A percentile compares a stretch with the other conserved stretches of the same genome.
Evolutionary conservation across 768 basidiomycete species (phyloP).

Genomic region (Dendrothele bispora): DNA sequence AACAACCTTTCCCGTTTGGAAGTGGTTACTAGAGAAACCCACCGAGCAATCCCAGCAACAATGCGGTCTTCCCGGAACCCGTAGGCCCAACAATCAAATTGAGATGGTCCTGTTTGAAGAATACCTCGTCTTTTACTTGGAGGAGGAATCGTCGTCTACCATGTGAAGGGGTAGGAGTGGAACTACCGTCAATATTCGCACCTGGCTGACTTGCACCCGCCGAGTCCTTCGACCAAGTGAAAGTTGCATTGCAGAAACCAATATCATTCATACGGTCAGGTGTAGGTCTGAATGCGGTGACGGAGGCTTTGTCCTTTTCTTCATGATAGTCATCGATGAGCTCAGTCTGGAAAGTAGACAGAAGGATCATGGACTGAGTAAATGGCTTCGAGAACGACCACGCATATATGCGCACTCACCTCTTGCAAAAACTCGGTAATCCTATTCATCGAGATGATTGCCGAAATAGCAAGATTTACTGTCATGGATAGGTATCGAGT

Average conservation of each 20-base stretch:
- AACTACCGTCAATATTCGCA: neutral
- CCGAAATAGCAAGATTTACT: neutral
- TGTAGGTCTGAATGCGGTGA: too few species aligned
- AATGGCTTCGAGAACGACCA: neutral
- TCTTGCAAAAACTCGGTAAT: neutral
- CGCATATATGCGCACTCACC: neutral
- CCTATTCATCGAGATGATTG: neutral
- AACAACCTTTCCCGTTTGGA: neutral
- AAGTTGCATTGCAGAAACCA: constrained; percentile 2
- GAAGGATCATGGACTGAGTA: too few species aligned
- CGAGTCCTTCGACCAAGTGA: constrained; percentile 1
- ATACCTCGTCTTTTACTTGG: constrained; percentile 37
- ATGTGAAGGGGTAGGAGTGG: neutral
- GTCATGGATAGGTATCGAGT: constrained; percentile 16
- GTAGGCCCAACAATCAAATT: constrained; percentile 46
- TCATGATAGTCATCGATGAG: neutral
- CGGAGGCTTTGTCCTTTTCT: neutral
- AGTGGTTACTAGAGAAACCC: neutral
- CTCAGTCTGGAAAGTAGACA: neutral
- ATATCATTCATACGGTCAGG: too few species aligned
- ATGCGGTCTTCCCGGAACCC: constrained; percentile 38
- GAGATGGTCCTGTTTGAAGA: constrained; percentile 38
- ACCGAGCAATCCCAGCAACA: constrained; percentile 49
- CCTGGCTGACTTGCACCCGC: neutral
- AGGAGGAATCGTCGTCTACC: constrained; percentile 36